Evolutionary conservation across 1,284 basidiomycete species (phyloP), one percentile per base, ranked within the genome.

Genomic region (Psilocybe mexicana): DNA sequence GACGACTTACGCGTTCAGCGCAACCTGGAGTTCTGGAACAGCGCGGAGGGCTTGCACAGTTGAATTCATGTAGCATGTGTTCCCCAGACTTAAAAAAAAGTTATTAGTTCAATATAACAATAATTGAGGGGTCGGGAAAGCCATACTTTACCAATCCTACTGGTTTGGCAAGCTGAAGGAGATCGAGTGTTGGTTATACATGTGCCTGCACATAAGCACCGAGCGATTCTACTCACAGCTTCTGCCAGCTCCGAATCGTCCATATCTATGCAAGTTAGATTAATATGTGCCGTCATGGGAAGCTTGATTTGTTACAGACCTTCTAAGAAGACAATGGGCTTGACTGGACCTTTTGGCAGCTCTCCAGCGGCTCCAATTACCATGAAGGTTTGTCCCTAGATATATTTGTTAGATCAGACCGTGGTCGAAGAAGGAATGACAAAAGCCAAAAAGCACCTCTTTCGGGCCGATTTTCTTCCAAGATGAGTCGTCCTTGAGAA

Each of bases 41-140:
- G 90, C 87, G 18, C 94, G 88, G 62, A 99, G 81, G 12, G 93
- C 90, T 76, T 99, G 96, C 1, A 99, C 79, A 0, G 93, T 95
- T 5, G 96, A 88, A 70, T 98, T 98, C 86, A 98, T 93, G 74
- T 98, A 98, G 69, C 94, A 96, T 0, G 93, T 96, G 70, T 96
- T 96, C 42, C 94, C 94, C 45, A 93, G 76, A 67, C 84, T 87
- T 60, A 24, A 40, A 12, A 35, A 14, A 38, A 26, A 12, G 36
- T 33, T 38, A 8, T 24, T 36, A 54, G 52, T 68, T 26, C 4
- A 14, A 24, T 10, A 28, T 30, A n/a, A 44, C 36, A 12, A 35
- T 10, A 28, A 24, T 35, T 11, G 18, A 45, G 23, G 23, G 14
- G 30, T 35, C 43, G 35, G 7, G 8, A 23, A 14, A 5, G 58